Conservation (phyloP, 805 yeast genomes). For the Candida alai region DNA sequence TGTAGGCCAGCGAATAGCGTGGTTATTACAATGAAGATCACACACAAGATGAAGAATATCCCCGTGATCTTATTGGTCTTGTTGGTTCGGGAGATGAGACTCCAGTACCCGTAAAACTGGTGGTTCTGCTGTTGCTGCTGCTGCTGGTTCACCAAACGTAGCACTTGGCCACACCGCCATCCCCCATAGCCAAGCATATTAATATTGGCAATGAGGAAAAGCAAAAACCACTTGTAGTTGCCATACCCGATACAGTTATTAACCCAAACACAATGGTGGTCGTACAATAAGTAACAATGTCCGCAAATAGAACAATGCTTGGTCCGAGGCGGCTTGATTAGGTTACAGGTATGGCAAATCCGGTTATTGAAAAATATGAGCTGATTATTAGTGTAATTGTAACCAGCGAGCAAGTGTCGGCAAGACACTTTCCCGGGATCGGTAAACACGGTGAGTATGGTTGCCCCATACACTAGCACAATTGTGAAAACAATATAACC, state of each 20-base stretch:
- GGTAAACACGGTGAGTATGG: constrained; percentile 34
- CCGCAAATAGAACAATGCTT: constrained; percentile 64
- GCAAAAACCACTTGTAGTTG: constrained; percentile 59
- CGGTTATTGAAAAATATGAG: constrained; percentile 49
- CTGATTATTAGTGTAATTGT: constrained; percentile 30
- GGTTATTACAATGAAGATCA: constrained; percentile 34
- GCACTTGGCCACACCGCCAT: constrained; percentile 24
- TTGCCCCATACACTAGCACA: constrained; percentile 27
- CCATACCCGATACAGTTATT: constrained; percentile 72
- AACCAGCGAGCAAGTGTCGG: constrained; percentile 14
- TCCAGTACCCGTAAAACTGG: constrained; percentile 13
- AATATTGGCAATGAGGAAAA: constrained; percentile 50
- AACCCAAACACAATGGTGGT: constrained; percentile 65
- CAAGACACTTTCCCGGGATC: constrained; percentile 43
- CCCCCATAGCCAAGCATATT: constrained; percentile 40
- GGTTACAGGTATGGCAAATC: constrained; percentile 46
- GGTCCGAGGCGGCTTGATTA: constrained; percentile 55
- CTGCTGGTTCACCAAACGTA: constrained; percentile 11
- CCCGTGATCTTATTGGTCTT: constrained; percentile 39
- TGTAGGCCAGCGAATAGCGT: constrained; percentile 42
- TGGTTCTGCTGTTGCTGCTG: neutral
- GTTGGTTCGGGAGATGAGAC: constrained; percentile 22
- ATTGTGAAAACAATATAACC: constrained; percentile 33
- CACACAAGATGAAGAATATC: constrained; percentile 36
- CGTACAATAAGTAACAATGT: constrained; percentile 44